A percentile compares a stretch with the other conserved stretches of the same genome.
phyloP scores from a whole-genome alignment of 2,329 filamentous ascomycete genomes.

The Monosporascus sp. region DNA sequence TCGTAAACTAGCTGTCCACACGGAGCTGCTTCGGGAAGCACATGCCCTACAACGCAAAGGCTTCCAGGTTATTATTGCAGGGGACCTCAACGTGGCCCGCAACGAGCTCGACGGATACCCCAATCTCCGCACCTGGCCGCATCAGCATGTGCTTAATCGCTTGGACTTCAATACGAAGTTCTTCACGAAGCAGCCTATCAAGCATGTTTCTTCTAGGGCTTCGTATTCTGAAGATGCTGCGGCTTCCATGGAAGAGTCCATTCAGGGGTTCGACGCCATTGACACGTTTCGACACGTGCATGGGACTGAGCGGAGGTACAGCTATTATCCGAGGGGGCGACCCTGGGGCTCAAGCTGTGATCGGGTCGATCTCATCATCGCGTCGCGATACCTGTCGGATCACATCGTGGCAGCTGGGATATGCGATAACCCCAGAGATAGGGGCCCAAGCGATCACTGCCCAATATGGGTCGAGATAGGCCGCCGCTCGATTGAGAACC shows the following conservation, averaged over 20 bases:
- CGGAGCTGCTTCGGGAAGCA: constrained; percentile 38
- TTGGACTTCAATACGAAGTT: constrained; percentile 45
- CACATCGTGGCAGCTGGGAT: constrained; percentile 23
- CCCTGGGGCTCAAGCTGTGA: constrained; percentile 47
- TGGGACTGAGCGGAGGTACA: constrained; percentile 37
- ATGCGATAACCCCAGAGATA: constrained; percentile 34
- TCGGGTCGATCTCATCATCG: constrained; percentile 46
- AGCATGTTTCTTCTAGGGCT: constrained; percentile 8
- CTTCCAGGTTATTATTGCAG: constrained; percentile 40
- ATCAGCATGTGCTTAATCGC: constrained; percentile 44
- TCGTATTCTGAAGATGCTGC: background rate
- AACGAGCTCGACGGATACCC: constrained; percentile 32
- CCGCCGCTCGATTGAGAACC: background rate
- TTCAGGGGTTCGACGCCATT: constrained; percentile 27
- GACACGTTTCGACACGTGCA: constrained; percentile 44
- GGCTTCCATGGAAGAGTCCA: constrained; percentile 16
- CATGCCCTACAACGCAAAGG: constrained; percentile 32
- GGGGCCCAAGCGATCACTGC: constrained; percentile 49
- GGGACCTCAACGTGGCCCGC: constrained; percentile 24
- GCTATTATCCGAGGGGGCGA: constrained; percentile 38
- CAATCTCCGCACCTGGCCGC: constrained; percentile 35
- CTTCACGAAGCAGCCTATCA: constrained; percentile 25
- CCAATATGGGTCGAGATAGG: constrained; percentile 38
- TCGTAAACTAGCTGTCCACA: constrained; percentile 43
- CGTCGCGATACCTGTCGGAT: constrained; percentile 30